These are phyloP conservation scores for Monosporascus sp. DNA, from an alignment of 2,329 filamentous ascomycete species.

Conservation along the genomic window DNA sequence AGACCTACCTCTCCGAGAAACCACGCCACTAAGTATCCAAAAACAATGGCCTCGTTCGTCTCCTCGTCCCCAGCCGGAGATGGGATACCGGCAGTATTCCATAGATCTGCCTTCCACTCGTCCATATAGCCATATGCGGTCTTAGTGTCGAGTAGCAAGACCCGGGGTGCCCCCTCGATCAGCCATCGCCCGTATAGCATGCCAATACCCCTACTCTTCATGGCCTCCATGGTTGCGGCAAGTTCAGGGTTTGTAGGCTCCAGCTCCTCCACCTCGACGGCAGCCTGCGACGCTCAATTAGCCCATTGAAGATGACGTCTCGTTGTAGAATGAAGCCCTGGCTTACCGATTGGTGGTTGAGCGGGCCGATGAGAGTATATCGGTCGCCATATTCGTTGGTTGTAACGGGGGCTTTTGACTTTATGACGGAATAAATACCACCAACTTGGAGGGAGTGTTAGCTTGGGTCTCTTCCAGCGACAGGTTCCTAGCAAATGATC, in stretches of 20 bases:
- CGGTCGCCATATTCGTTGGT: constrained; percentile 97
- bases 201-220: constrained; percentile 86
- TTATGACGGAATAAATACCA: constrained; percentile 98
- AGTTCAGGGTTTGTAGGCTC: constrained; percentile 77
- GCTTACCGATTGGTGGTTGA: constrained; percentile 83
- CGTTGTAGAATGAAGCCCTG: constrained; percentile 3
- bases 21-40: constrained; percentile 96
- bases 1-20: constrained; percentile 84
- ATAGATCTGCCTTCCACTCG: constrained; percentile 96
- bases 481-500: neutral
- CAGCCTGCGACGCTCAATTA: constrained; percentile 52
- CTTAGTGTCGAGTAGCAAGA: constrained; percentile 90
- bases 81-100: constrained; percentile 90
- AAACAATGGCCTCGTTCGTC: constrained; percentile 95
- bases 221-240: constrained; percentile 77
- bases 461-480: neutral
- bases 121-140: constrained; percentile 86
- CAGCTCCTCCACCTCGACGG: constrained; percentile 95
- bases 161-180: constrained; percentile 90
- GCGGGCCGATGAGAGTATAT: constrained; percentile 90
- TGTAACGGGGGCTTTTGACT: constrained; percentile 96
- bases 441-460: constrained; percentile 58
- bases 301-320: constrained; percentile 12
- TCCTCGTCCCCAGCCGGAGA: constrained; percentile 86
- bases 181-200: constrained; percentile 95